Evolutionary conservation across 805 yeast genomes (phyloP), one percentile per base, ranked within the genome.

Genomic region (Sugiyamaella boreocaroliniensis): DNA sequence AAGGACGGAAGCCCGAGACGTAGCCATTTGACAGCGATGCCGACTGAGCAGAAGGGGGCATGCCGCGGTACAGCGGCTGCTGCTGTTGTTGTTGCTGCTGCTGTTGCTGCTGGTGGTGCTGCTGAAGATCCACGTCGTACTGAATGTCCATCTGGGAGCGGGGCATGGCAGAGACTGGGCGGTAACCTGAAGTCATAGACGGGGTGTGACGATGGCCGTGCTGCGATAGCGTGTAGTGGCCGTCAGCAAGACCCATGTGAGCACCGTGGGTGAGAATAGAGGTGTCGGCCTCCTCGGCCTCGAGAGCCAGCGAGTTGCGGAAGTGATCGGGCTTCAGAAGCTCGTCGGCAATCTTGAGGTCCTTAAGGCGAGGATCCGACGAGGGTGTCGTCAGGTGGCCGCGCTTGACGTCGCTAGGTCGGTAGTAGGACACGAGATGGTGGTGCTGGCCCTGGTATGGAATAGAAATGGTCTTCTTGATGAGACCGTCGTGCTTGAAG

Each of bases 371-470:
- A 7, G 77, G 74, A 7, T 77, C 68, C 42, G 77, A 77, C 4
- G 80, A 71, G 0, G 96, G 96, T 22, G 82, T 71, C 0, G 67
- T 61, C 45, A 89, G 70, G 42, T 70, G 71, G 4, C 83, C 82
- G 34, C 72, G 70, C 49, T 79, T 63, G 3, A 89, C 93, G 65
- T 90, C 96, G 18, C 79, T 79, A 0, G 89, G 83, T 29, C 78
- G 72, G 64, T 88, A 90, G 68, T 90, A 90, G 8, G 90, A 81
- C 2, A 90, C 81, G 52, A 90, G 68, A 63, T 92, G 97, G 52
- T 63, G 66, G 6, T 60, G 61, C 29, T 61, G 55, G 18, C 69
- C 68, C 19, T 68, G 67, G 14, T 85, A 68, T n/a, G 81, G 76
- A 22, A 88, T 73, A 0, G 89, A 80, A 55, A 89, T 71, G 0